Evolutionary conservation across 2,329 filamentous ascomycete genomes (phyloP), one percentile per base, ranked within the genome.

Genomic region (Alternaria gaisen): DNA sequence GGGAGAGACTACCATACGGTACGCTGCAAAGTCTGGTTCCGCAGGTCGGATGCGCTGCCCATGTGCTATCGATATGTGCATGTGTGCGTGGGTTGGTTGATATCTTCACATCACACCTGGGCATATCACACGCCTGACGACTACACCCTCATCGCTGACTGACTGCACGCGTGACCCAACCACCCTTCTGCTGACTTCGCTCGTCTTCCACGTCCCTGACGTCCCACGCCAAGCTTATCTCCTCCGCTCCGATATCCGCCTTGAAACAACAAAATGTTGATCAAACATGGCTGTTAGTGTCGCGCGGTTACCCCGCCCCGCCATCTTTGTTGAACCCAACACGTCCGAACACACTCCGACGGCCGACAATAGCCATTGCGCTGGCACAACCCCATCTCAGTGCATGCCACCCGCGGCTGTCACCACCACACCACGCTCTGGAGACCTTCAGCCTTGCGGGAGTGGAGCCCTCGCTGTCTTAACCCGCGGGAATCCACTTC

Each of bases 371-470:
- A 22, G 30, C 46, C 46, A 22, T 48, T 48, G 46, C 46, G 46
- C 46, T 48, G 46, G 46, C 46, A 41, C 38, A 41, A 22, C 18
- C 18, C 38, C 38, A 22, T 41, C 38, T 11, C 38, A 41, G 50
- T 42, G 50, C 36, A 41, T 41, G 38, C 38, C 36, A 53, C 46
- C 46, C 46, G 46, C 46, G 38, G 50, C 24, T 22, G 8, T 53
- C 50, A 28, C 14, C 24, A 42, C 50, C 38, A 42, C 41, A 28
- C 28, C 18, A 46, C 32, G 38, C 28, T 57, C 55, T 53, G 18
- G 26, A 48, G 44, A 50, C 36, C 22, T 14, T 60, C 58, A 61
- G 58, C 54, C 58, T 41, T 61, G 58, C 42, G 46, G 34, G 18
- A 50, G 46, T 51, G 46, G 53, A 43, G 30, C 48, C 46, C 44